phyloP scores from a whole-genome alignment of 2,329 filamentous ascomycete genomes.

The Venturia carpophila region DNA sequence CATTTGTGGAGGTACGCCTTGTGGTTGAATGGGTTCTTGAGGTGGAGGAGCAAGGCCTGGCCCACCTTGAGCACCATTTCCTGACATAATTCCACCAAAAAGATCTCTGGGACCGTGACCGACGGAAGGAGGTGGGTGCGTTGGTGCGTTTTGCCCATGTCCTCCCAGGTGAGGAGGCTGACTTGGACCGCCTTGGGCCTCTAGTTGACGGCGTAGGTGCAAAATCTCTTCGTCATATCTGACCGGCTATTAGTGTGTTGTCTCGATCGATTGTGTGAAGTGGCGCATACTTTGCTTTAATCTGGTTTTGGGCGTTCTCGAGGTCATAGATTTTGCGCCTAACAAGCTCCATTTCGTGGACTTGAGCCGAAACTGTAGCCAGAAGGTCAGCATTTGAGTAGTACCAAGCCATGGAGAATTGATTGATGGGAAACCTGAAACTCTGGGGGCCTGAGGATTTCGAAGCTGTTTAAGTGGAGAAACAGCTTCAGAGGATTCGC shows the following conservation, averaged over 20 bases:
- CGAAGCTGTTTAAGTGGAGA: not conserved
- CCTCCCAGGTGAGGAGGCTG: slow-evolving; percentile 60
- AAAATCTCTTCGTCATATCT: slow-evolving; percentile 93
- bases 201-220: slow-evolving; percentile 80
- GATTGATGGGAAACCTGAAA: not conserved
- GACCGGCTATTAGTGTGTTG: slow-evolving; percentile 11
- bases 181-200: slow-evolving; percentile 56
- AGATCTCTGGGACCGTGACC: slow-evolving; percentile 83
- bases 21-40: slow-evolving; percentile 53
- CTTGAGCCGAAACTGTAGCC: slow-evolving; percentile 70
- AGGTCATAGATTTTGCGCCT: slow-evolving; percentile 87
- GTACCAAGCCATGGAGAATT: slow-evolving; percentile 25
- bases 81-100: slow-evolving; percentile 94
- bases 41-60: slow-evolving; percentile 69
- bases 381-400: slow-evolving; percentile 19
- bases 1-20: slow-evolving; percentile 47
- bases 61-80: slow-evolving; percentile 71
- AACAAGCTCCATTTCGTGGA: slow-evolving; percentile 92
- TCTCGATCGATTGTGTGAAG: too few relatives aligned
- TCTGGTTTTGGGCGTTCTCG: slow-evolving; percentile 77
- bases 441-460: not conserved
- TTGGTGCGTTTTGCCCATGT: slow-evolving; percentile 65
- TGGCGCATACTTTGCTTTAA: slow-evolving; percentile 77
- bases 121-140: slow-evolving; percentile 77
- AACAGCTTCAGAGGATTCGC: not conserved